These are phyloP conservation scores for Neurospora discreta DNA, from an alignment of 495 filamentous ascomycete species.

Conservation along the genomic window DNA sequence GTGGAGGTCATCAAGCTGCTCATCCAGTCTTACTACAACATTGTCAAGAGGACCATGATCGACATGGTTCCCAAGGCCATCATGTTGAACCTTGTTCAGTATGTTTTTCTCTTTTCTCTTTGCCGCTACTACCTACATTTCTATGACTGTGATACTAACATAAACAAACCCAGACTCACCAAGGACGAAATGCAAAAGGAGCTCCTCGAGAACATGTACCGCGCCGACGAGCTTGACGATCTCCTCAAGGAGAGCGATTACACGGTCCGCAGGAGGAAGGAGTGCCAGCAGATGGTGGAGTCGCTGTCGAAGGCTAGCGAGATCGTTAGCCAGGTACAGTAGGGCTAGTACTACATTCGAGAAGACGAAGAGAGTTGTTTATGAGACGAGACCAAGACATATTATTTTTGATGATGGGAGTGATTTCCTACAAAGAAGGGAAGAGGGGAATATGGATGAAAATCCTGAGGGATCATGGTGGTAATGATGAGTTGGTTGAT, in stretches of 20 bases:
- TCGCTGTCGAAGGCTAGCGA: slow-evolving; percentile 77
- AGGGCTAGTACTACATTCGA: slow-evolving; percentile 8
- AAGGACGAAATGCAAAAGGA: slow-evolving; percentile 99
- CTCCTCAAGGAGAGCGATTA: slow-evolving; percentile 97
- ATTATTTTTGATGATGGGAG: not conserved
- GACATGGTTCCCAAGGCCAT: slow-evolving; percentile 99
- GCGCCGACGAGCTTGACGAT: slow-evolving; percentile 76
- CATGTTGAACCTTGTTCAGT: slow-evolving; percentile 95
- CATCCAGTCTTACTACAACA: slow-evolving; percentile 95
- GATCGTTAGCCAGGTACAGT: slow-evolving; percentile 97
- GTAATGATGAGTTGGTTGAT: not conserved
- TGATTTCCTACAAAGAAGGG: not conserved
- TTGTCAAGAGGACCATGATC: slow-evolving; percentile 96
- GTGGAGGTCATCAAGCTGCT: slow-evolving; percentile 98
- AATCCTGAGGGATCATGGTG: not conserved
- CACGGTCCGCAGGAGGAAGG: slow-evolving; percentile 87
- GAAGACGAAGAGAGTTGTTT: not conserved
- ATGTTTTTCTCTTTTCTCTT: slow-evolving; percentile 24
- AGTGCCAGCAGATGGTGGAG: slow-evolving; percentile 99
- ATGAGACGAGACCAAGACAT: not conserved
- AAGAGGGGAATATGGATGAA: not conserved
- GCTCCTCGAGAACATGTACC: slow-evolving; percentile 96
- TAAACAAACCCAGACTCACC: slow-evolving; percentile 50
- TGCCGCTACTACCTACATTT: not conserved
- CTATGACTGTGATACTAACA: not conserved